A percentile compares a stretch with the other conserved stretches of the same genome.
These are phyloP conservation scores for Aspergillus candidus DNA, from an alignment of 2,329 filamentous ascomycete genomes.

Conservation along the genomic window DNA sequence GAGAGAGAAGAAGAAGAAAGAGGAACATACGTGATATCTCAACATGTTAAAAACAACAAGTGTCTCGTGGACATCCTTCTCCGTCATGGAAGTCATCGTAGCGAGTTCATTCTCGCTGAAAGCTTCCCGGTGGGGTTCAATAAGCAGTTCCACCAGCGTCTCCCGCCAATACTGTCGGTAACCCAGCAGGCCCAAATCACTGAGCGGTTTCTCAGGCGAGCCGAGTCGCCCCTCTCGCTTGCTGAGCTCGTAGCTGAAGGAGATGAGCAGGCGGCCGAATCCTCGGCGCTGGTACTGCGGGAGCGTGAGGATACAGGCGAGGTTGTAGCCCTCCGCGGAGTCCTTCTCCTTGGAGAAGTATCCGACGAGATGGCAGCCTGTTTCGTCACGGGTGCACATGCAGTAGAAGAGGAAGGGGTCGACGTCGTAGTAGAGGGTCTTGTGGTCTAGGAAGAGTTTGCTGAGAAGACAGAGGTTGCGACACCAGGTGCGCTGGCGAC, in stretches of 20 bases:
- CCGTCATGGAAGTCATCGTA: conserved; percentile 81
- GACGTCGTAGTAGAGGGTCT: conserved; percentile 96
- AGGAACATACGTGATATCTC: conserved; percentile 63
- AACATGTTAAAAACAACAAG: conserved; percentile 92
- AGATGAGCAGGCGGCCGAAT: conserved; percentile 86
- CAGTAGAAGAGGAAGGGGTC: conserved; percentile 97
- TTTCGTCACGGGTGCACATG: conserved; percentile 86
- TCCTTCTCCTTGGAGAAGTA: conserved; percentile 99
- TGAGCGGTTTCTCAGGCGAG: conserved; percentile 92
- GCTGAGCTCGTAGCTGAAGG: conserved; percentile 94
- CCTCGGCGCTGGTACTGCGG: conserved; percentile 95
- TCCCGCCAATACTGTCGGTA: conserved; percentile 99
- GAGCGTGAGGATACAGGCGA: conserved; percentile 93
- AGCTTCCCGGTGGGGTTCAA: conserved; percentile 58
- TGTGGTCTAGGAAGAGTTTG: conserved; percentile 96
- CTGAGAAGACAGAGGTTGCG: conserved; percentile 94
- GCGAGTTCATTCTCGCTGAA: conserved; percentile 85
- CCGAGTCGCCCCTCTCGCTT: conserved; percentile 93
- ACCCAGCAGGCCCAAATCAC: conserved; percentile 83
- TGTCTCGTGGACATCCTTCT: conserved; percentile 91
- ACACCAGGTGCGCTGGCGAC: conserved; percentile 97
- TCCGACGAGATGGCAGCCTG: conserved; percentile 94
- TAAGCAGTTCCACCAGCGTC: conserved; percentile 79
- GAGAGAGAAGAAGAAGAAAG: no score
- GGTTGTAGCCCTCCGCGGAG: conserved; percentile 91